Conservation (phyloP, 73 alveolate genomes). For the Paramecium biaurelia region DNA sequence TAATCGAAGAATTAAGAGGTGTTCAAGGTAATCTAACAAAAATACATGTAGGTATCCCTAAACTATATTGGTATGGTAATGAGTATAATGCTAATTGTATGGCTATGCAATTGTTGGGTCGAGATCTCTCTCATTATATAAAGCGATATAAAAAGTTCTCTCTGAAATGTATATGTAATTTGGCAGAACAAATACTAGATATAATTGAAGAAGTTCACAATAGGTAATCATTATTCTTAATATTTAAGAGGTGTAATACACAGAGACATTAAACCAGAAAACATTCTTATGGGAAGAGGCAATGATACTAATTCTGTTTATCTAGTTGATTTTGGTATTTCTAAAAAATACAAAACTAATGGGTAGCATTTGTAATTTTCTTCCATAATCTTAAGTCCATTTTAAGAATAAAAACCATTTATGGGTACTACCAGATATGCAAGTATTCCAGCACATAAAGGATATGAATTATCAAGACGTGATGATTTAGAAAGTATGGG, state of each 20-base stretch:
- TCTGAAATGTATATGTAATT: conserved; percentile 19
- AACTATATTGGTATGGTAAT: conserved; percentile 53
- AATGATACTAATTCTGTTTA: conserved; percentile 60
- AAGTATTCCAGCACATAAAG: conserved; percentile 78
- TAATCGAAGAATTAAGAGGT: conserved; percentile 36
- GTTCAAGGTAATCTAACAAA: neutral
- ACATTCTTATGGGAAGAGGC: conserved; percentile 76
- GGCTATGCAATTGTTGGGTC: conserved; percentile 41
- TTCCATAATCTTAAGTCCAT: conserved; percentile 40
- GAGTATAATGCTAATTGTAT: neutral
- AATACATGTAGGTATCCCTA: conserved; percentile 24
- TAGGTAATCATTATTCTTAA: neutral
- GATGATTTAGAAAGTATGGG: conserved; percentile 85
- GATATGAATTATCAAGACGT: conserved; percentile 86
- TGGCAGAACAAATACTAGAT: conserved; percentile 18
- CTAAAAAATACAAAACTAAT: conserved; percentile 68
- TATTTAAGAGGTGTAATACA: conserved; percentile 66
- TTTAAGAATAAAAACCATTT: conserved; percentile 57
- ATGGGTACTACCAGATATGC: conserved; percentile 86
- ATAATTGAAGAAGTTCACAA: conserved; percentile 52
- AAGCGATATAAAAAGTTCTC: neutral
- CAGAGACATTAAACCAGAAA: conserved; percentile 84
- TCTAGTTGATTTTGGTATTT: conserved; percentile 84
- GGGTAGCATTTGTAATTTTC: conserved; percentile 9
- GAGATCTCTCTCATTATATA: conserved; percentile 38